Evolutionary conservation across 495 filamentous ascomycete genomes (phyloP).

Genomic region (Xylaria curta): DNA sequence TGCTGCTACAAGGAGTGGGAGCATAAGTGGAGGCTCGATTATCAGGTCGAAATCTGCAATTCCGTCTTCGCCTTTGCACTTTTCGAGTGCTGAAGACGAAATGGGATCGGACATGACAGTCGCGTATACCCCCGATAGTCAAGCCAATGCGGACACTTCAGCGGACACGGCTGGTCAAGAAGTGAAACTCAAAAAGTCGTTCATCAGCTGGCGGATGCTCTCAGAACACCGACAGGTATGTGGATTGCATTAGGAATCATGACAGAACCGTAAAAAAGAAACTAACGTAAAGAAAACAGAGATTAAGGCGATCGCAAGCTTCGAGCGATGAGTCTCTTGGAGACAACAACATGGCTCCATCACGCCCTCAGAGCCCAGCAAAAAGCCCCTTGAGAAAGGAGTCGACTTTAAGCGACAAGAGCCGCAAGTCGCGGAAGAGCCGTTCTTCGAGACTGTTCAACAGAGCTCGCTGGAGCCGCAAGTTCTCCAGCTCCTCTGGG

Average conservation of each 20-base stretch:
- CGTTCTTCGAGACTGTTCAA: conserved; percentile 42
- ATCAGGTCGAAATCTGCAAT: conserved; percentile 3
- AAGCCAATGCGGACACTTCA: background rate
- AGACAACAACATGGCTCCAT: background rate
- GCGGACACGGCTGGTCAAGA: conserved; percentile 2
- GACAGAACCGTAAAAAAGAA: no score
- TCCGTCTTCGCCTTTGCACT: conserved; percentile 21
- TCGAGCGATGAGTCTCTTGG: conserved; percentile 7
- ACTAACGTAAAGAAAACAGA: conserved; percentile 12
- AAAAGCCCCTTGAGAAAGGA: conserved; percentile 12
- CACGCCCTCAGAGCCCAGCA: background rate
- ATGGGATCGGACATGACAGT: background rate
- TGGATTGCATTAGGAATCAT: no score
- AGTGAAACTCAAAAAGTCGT: conserved; percentile 32
- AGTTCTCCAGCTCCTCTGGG: conserved; percentile 41
- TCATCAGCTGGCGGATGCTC: conserved; percentile 34
- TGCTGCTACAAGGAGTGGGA: background rate
- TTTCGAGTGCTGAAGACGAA: conserved; percentile 5
- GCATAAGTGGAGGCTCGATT: conserved; percentile 21
- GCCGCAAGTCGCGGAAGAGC: conserved; percentile 23
- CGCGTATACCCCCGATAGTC: background rate
- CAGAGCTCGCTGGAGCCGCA: conserved; percentile 51
- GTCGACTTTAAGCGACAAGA: conserved; percentile 31
- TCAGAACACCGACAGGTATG: conserved; percentile 33
- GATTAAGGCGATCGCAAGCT: background rate